Percentiles rank a stretch among this genome's conserved stretches.
Conservation (phyloP, 2,329 filamentous ascomycete species). For the Calonectria crousiana region DNA sequence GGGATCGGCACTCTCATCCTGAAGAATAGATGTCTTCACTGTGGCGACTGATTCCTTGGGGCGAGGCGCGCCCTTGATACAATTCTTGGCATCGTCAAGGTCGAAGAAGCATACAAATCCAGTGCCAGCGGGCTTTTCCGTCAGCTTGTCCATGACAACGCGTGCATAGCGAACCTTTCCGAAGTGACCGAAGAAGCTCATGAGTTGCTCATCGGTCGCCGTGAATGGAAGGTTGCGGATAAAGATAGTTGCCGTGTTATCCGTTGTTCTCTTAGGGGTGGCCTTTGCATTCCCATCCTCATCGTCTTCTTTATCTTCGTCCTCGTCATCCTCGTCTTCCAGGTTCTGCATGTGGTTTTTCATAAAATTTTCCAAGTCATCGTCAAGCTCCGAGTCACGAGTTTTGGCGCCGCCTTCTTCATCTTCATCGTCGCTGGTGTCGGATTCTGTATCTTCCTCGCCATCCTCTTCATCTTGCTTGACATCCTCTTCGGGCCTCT, state of each 20-base stretch:
- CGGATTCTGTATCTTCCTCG: constrained; percentile 49
- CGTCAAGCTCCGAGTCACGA: constrained; percentile 56
- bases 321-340: constrained; percentile 65
- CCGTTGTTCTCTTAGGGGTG: constrained; percentile 43
- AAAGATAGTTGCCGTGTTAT: constrained; percentile 86
- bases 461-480: constrained; percentile 52
- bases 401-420: constrained; percentile 48
- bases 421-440: constrained; percentile 49
- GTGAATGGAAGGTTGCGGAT: constrained; percentile 95
- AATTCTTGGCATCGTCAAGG: constrained; percentile 78
- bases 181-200: constrained; percentile 89
- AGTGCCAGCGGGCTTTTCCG: constrained; percentile 89
- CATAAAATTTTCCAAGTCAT: constrained; percentile 67
- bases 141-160: constrained; percentile 87
- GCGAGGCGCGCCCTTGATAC: constrained; percentile 81
- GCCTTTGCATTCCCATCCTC: constrained; percentile 51
- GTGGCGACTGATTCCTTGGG: constrained; percentile 59
- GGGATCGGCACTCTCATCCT: constrained; percentile 86
- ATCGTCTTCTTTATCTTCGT: constrained; percentile 54
- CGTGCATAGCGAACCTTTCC: constrained; percentile 91
- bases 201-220: constrained; percentile 83
- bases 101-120: constrained; percentile 95
- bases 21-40: constrained; percentile 83
- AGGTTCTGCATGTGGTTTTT: constrained; percentile 69
- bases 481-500: constrained; percentile 60